Base-by-base conservation (phyloP, 371 early-diverging fungal genomes). In the Cokeromyces recurvatus region DNA sequence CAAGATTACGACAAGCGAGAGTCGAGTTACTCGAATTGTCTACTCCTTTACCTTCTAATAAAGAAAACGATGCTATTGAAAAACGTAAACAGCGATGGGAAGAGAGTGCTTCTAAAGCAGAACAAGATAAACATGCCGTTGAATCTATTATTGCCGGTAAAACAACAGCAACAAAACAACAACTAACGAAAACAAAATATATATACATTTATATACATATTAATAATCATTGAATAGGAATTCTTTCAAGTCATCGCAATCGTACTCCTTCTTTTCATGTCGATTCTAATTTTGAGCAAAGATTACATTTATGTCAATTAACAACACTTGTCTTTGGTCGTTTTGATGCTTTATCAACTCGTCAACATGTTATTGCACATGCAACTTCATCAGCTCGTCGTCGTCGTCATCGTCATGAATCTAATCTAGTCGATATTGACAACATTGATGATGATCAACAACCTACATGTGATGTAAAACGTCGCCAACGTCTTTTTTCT, bases 301-400 rank as follows among this genome's bases (percentile, higher is more conserved):
- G 82, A 11, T 55, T 81, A 20, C 77, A 79, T 53, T 68, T 81
- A 16, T 79, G 82, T 46, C 82, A 81, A 49, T 54, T 79, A 19
- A 78, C 82, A 9, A 79, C 76, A 20, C 62, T 81, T 45, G 71
- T 79, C 12, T 78, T 81, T 71, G 82, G 82, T 21, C 69, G 82
- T n/a, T 77, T 81, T 48, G 79, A 81, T 48, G 69, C 74, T 9
- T 61, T 74, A 17, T 66, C 73, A 9, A 72, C 70, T 2, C 59
- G 60, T 11, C 58, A 62, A 19, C 64, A 66, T 53, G 64, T 59
- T 27, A 59, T 62, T 55, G 59, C 66, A 10, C 65, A 61, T 22
- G 50, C 45, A 5, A 55, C 68, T 12, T 53, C 70, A 9, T 9
- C 15, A 4, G 35, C 7, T 9, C 7, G 35, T 9, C 5, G 35